Evolutionary conservation across 768 basidiomycete species (phyloP).

Genomic region (Amanita rimosa): DNA sequence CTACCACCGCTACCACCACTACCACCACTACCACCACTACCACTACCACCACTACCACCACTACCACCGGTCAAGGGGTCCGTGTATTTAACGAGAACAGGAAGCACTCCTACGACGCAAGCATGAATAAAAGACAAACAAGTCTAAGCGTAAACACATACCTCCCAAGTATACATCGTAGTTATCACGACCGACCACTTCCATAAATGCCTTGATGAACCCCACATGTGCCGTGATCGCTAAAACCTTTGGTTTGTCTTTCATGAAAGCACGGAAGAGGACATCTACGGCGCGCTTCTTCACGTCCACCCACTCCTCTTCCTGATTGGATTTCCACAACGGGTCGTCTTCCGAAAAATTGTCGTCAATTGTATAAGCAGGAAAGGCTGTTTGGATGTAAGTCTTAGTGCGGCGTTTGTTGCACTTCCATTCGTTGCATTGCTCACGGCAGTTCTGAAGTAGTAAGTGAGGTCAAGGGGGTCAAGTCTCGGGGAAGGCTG

Average conservation of each 20-base stretch:
- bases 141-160: too few relatives aligned
- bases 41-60: too few relatives aligned
- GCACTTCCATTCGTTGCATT: conserved; percentile 60
- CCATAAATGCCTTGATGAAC: conserved; percentile 46
- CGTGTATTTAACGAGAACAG: conserved; percentile 13
- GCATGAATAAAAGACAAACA: too few relatives aligned
- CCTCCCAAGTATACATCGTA: conserved; percentile 50
- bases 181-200: conserved; percentile 33
- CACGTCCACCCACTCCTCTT: conserved; percentile 42
- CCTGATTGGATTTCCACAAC: conserved; percentile 42
- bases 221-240: conserved; percentile 60
- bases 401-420: conserved; percentile 40
- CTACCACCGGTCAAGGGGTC: too few relatives aligned
- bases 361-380: conserved; percentile 42
- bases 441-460: conserved; percentile 52
- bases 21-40: too few relatives aligned
- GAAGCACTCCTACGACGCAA: too few relatives aligned
- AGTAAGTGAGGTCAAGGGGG: neutral
- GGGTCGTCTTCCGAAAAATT: conserved; percentile 53
- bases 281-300: conserved; percentile 36
- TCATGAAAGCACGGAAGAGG: conserved; percentile 43
- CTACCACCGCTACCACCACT: too few relatives aligned
- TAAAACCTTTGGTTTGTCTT: conserved; percentile 35
- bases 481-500: too few relatives aligned
- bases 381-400: conserved; percentile 37